A percentile compares a stretch with the other conserved stretches of the same genome.
phyloP scores from a whole-genome alignment of 257 asterid species.

The Solanum medicagineum region DNA sequence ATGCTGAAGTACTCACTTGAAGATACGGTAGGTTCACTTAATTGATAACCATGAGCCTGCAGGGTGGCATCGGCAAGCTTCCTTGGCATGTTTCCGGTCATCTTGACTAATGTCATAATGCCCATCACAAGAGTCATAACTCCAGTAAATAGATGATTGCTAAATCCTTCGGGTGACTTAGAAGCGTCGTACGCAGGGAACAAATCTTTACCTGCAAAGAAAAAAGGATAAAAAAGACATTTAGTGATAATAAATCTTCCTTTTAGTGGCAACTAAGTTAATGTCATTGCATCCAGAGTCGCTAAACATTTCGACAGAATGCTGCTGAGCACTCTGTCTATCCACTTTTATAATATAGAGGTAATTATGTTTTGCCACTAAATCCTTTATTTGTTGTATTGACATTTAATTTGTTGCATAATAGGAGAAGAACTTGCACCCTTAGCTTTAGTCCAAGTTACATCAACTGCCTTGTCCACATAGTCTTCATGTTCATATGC shows the following conservation, averaged over 20 bases:
- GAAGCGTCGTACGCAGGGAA: slow-evolving; percentile 10
- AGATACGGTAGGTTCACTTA: slow-evolving; percentile 38
- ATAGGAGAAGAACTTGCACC: not conserved
- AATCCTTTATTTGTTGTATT: not conserved
- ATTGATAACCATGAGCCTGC: slow-evolving; percentile 34
- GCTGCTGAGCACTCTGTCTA: not conserved
- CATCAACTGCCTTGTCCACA: slow-evolving; percentile 45
- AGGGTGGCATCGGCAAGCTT: slow-evolving; percentile 59
- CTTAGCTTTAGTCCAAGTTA: slow-evolving; percentile 28
- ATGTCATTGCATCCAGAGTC: not conserved
- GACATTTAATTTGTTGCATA: not conserved
- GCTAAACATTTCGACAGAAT: not conserved
- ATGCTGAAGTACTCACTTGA: slow-evolving; percentile 54
- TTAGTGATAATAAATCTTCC: not conserved
- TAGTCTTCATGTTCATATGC: not conserved
- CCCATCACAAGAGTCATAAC: slow-evolving; percentile 81
- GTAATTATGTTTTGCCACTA: not conserved
- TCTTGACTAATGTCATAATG: slow-evolving; percentile 62
- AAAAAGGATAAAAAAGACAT: not conserved
- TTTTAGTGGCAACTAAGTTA: not conserved
- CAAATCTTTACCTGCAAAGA: slow-evolving; percentile 12
- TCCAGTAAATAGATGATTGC: slow-evolving; percentile 60
- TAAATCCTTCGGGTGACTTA: slow-evolving; percentile 28
- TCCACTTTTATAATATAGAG: not conserved
- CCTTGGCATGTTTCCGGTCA: slow-evolving; percentile 87